A percentile compares a stretch with the other conserved stretches of the same genome.
Conservation (phyloP, 2,329 filamentous ascomycete genomes). For the Penicillium corylophilum region DNA sequence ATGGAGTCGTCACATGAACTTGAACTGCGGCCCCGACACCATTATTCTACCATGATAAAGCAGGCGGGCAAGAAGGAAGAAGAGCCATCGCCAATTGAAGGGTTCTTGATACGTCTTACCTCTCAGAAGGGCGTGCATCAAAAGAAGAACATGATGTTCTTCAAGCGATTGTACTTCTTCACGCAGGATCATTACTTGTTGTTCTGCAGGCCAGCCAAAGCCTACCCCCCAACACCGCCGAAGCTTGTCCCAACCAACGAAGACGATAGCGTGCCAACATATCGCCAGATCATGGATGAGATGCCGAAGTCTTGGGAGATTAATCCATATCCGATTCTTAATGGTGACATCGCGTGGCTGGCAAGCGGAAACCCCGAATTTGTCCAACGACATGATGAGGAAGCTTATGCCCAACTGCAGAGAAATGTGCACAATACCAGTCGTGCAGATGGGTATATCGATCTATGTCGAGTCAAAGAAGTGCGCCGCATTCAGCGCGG, state of each 20-base stretch:
- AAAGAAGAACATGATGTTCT: slow-evolving; percentile 60
- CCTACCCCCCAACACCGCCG: slow-evolving; percentile 60
- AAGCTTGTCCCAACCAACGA: slow-evolving; percentile 47
- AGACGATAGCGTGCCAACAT: slow-evolving; percentile 51
- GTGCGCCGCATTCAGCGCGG: slow-evolving; percentile 57
- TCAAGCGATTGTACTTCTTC: slow-evolving; percentile 65
- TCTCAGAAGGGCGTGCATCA: slow-evolving; percentile 61
- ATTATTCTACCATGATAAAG: slow-evolving; percentile 58
- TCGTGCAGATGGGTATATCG: slow-evolving; percentile 63
- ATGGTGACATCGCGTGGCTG: slow-evolving; percentile 59
- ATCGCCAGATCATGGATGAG: slow-evolving; percentile 55
- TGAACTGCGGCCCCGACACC: slow-evolving; percentile 63
- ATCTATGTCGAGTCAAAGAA: slow-evolving; percentile 57
- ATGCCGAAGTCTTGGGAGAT: slow-evolving; percentile 62
- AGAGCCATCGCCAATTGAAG: slow-evolving; percentile 64
- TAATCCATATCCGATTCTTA: slow-evolving; percentile 59
- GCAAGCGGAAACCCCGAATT: slow-evolving; percentile 46
- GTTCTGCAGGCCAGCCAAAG: slow-evolving; percentile 61
- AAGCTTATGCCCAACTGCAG: slow-evolving; percentile 59
- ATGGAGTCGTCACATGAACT: slow-evolving; percentile 67
- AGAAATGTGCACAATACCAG: slow-evolving; percentile 59
- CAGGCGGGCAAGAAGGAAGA: slow-evolving; percentile 43
- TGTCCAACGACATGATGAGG: slow-evolving; percentile 54
- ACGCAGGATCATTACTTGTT: slow-evolving; percentile 63
- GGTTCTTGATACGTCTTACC: slow-evolving; percentile 64